Evolutionary conservation across 371 early-diverging fungal species (phyloP).

Genomic region (Syncephalis plumigaleata): DNA sequence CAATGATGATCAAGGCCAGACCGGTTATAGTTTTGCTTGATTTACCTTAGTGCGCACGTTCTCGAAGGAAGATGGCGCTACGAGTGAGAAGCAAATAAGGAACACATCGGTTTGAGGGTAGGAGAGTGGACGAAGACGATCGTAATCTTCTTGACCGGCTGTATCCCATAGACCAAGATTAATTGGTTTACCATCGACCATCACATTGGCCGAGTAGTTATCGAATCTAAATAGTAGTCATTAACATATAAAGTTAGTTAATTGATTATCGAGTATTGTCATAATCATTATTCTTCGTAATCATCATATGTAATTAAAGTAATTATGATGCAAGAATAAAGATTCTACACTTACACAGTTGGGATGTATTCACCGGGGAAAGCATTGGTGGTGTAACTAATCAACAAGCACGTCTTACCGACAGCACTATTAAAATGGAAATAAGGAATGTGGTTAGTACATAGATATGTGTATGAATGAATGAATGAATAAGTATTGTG

Average conservation of each 20-base stretch:
- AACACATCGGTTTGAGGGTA: conserved; percentile 92
- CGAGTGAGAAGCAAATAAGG: conserved; percentile 75
- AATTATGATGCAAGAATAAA: neutral
- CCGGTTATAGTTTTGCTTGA: neutral
- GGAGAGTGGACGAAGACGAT: conserved; percentile 82
- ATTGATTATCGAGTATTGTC: neutral
- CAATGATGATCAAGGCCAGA: neutral
- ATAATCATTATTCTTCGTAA: no score
- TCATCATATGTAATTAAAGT: conserved; percentile 1
- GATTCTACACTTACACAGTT: conserved; percentile 62
- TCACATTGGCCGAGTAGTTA: conserved; percentile 87
- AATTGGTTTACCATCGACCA: conserved; percentile 88
- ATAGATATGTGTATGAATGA: neutral
- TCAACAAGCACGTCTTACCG: conserved; percentile 91
- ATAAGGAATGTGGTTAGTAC: neutral
- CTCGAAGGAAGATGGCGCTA: conserved; percentile 80
- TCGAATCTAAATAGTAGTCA: conserved; percentile 53
- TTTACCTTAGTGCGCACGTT: conserved; percentile 72
- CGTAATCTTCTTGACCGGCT: conserved; percentile 97
- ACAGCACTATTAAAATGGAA: conserved; percentile 13
- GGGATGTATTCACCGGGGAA: conserved; percentile 97
- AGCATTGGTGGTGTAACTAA: conserved; percentile 92
- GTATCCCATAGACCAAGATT: conserved; percentile 98
- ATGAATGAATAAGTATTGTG: no score
- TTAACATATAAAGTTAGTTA: neutral